Conservation (phyloP, 2,329 filamentous ascomycete species). For the Tolypocladium cylindrosporum region DNA sequence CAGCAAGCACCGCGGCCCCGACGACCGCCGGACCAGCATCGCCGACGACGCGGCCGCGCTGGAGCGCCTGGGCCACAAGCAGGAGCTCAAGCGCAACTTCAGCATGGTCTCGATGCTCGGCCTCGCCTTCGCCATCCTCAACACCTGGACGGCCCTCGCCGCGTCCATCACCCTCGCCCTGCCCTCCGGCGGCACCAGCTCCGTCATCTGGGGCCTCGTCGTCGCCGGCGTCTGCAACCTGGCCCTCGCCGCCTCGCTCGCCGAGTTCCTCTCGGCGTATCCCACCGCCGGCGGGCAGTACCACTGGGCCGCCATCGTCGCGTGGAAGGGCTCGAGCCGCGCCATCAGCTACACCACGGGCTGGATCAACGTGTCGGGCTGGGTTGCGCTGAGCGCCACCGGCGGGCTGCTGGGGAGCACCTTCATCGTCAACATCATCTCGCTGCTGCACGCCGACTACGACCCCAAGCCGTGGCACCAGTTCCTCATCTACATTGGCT, state of each 20-base stretch:
- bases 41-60: slow-evolving; percentile 27
- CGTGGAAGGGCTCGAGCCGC: slow-evolving; percentile 49
- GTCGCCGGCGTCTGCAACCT: slow-evolving; percentile 59
- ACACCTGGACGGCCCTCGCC: slow-evolving; percentile 39
- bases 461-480: slow-evolving; percentile 55
- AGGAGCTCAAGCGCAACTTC: slow-evolving; percentile 40
- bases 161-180: slow-evolving; percentile 40
- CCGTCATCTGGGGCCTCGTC: slow-evolving; percentile 61
- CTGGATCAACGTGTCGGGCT: slow-evolving; percentile 65
- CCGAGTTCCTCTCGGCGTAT: slow-evolving; percentile 61
- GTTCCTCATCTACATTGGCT: slow-evolving; percentile 61
- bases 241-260: slow-evolving; percentile 57
- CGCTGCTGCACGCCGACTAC: slow-evolving; percentile 49
- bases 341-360: slow-evolving; percentile 60
- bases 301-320: slow-evolving; percentile 60
- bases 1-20: not conserved
- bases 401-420: slow-evolving; percentile 58
- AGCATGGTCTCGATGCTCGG: slow-evolving; percentile 37
- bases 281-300: slow-evolving; percentile 53
- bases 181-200: slow-evolving; percentile 59
- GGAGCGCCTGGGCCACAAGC: slow-evolving; percentile 34
- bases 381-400: slow-evolving; percentile 59
- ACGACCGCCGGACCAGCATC: not conserved
- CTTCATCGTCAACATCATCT: slow-evolving; percentile 55
- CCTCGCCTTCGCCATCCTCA: slow-evolving; percentile 38